Conservation (phyloP, 257 asterid species). For the Voacanga thouarsii region DNA sequence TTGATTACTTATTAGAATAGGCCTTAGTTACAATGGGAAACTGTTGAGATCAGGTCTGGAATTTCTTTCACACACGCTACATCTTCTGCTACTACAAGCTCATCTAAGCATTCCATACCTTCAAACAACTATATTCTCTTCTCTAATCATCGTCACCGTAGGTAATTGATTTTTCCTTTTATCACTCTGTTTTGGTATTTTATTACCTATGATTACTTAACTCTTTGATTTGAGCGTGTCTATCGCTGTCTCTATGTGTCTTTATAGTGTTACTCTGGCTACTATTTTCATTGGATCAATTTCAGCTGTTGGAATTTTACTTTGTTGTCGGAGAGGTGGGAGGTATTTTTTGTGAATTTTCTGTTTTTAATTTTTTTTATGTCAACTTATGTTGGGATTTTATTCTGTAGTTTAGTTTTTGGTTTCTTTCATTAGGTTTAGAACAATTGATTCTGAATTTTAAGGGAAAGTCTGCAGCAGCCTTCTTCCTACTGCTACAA, state of each 20-base stretch:
- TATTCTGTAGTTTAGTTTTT: too few relatives aligned
- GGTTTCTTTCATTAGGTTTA: too few relatives aligned
- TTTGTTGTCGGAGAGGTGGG: not conserved
- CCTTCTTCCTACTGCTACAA: too few relatives aligned
- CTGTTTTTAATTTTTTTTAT: too few relatives aligned
- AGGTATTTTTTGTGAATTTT: not conserved
- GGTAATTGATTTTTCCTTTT: not conserved
- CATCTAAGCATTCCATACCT: not conserved
- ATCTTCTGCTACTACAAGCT: not conserved
- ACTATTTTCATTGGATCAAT: not conserved
- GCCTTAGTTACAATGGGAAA: not conserved
- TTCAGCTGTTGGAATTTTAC: slow-evolving; percentile 10
- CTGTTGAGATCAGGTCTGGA: slow-evolving; percentile 20
- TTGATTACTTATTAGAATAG: too few relatives aligned
- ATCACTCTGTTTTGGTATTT: not conserved
- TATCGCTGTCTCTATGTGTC: not conserved
- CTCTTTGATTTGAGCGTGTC: too few relatives aligned
- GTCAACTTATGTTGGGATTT: too few relatives aligned
- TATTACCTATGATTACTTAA: not conserved
- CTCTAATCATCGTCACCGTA: not conserved
- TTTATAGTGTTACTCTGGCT: not conserved
- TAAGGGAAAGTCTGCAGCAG: too few relatives aligned
- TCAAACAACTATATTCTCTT: not conserved
- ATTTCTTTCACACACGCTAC: slow-evolving; percentile 8
- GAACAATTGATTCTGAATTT: too few relatives aligned